Conservation (phyloP, 2,329 filamentous ascomycete species). For the Acrocalymma vagum region DNA sequence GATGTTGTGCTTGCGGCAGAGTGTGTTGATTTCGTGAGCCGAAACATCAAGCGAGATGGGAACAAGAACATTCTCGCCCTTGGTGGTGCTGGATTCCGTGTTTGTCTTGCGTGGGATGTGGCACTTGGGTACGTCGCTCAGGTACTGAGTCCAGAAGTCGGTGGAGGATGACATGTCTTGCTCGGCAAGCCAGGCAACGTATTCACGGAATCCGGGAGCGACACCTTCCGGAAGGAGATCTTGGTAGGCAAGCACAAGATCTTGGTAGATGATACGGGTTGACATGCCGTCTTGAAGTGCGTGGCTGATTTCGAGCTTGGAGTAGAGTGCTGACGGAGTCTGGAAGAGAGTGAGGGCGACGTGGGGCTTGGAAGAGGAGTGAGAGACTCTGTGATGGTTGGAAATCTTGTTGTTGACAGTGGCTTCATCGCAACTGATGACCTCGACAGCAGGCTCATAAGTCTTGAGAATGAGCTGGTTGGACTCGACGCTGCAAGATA, state of each 20-base stretch:
- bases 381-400: conserved; percentile 11
- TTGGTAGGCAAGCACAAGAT: conserved; percentile 47
- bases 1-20: conserved; percentile 16
- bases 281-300: conserved; percentile 57
- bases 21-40: conserved; percentile 8
- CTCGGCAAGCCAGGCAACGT: conserved; percentile 14
- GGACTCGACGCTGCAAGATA: conserved; percentile 7
- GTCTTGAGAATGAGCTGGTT: conserved; percentile 21
- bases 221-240: conserved; percentile 11
- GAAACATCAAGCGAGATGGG: conserved; percentile 15
- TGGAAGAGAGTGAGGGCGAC: conserved; percentile 52
- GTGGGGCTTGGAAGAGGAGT: conserved; percentile 8
- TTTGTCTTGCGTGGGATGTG: conserved; percentile 15
- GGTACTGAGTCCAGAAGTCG: conserved; percentile 19
- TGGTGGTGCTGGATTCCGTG: too few species aligned
- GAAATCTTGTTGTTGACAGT: conserved; percentile 7
- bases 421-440: conserved; percentile 9
- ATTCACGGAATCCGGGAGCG: conserved; percentile 20
- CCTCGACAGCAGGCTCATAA: conserved; percentile 1
- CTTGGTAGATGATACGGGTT: conserved; percentile 54
- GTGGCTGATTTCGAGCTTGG: conserved; percentile 58
- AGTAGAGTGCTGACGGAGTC: conserved; percentile 52
- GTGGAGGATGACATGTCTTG: conserved; percentile 7
- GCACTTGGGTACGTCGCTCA: conserved; percentile 12
- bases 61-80: conserved; percentile 12